Evolutionary conservation across 164 flowering plant species (phyloP), one percentile per base, ranked within the genome.

Genomic region (Vitis cinerea): DNA sequence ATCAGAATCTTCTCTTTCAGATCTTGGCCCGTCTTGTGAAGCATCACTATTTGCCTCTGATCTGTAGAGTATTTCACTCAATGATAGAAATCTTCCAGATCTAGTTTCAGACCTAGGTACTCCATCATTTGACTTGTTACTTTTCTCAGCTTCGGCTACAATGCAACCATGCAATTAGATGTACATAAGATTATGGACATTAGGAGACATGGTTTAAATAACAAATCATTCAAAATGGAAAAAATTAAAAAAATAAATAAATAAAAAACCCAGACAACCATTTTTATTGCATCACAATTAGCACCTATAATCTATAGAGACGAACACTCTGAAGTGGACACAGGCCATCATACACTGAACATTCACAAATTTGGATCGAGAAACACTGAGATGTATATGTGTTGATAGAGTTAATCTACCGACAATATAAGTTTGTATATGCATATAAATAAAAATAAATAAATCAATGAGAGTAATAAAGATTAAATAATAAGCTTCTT

Each of bases 1-100:
- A 71, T 95, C 99, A 75, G 96, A 91, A 78, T 90, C 96, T 61
- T 91, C 99, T 77, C 98, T 91, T 69, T 92, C 97, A 72, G 92
- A 91, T 80, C 90, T 81, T 66, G 89, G 91, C 52, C 85, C 90
- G 75, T 91, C 97, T 79, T 82, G 87, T 11, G 94, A 91, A 76
- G 85, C 79, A 77, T 95, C 98, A 79, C 86, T 88, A 71, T 84
- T 86, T 49, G 83, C 87, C 53, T 86, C 96, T 53, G 94, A 82
- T 9, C 86, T 88, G 69, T 82, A 77, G 15, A 91, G 78, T 72
- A 93, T 81, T 72, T 93, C 98, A 82, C 86, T 86, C 71, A 90
- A 67, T 23, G 96, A 85, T 70, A 87, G 70, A 65, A 82, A 73
- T 75, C 85, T 87, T 70, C 85, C 82, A 71, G 83, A 61, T 74